phyloP scores from a whole-genome alignment of 1,284 basidiomycete species.

The Pseudozyma sp. region DNA sequence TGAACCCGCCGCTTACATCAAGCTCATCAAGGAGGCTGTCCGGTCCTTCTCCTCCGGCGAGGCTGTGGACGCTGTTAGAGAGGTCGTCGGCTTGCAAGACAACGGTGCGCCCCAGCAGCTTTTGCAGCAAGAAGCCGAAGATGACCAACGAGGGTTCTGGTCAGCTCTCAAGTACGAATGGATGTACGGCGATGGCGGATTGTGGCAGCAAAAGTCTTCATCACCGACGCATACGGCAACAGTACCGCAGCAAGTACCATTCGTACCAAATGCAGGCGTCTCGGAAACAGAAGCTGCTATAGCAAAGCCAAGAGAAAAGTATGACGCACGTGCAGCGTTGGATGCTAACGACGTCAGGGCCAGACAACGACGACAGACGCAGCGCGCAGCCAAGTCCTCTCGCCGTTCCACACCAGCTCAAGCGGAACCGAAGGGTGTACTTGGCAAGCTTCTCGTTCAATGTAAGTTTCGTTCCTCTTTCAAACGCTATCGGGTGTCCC shows the following conservation, averaged over 20 bases:
- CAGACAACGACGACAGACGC: constrained; percentile 14
- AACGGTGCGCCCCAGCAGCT: background rate
- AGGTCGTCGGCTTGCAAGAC: constrained; percentile 28
- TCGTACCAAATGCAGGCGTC: too few relatives aligned
- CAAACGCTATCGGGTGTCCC: background rate
- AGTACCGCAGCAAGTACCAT: background rate
- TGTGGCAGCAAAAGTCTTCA: constrained; percentile 28
- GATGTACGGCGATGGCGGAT: constrained; percentile 50
- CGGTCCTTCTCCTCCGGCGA: constrained; percentile 48
- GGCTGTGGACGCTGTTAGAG: constrained; percentile 32
- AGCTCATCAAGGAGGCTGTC: constrained; percentile 48
- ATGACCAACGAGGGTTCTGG: constrained; percentile 32
- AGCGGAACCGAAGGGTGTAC: constrained; percentile 19
- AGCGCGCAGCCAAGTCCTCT: constrained; percentile 2
- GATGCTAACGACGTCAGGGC: constrained; percentile 8
- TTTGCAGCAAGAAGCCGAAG: constrained; percentile 1
- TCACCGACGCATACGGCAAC: background rate
- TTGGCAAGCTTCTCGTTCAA: constrained; percentile 37
- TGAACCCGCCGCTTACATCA: constrained; percentile 47
- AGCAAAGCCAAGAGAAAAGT: constrained; percentile 13
- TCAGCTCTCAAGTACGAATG: constrained; percentile 43
- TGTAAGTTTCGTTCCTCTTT: constrained; percentile 17
- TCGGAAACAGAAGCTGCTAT: background rate
- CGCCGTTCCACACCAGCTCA: background rate
- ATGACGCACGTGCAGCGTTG: constrained; percentile 37